Evolutionary conservation across 306 rosid species (phyloP).

Genomic region (Heteromeles arbutifolia): DNA sequence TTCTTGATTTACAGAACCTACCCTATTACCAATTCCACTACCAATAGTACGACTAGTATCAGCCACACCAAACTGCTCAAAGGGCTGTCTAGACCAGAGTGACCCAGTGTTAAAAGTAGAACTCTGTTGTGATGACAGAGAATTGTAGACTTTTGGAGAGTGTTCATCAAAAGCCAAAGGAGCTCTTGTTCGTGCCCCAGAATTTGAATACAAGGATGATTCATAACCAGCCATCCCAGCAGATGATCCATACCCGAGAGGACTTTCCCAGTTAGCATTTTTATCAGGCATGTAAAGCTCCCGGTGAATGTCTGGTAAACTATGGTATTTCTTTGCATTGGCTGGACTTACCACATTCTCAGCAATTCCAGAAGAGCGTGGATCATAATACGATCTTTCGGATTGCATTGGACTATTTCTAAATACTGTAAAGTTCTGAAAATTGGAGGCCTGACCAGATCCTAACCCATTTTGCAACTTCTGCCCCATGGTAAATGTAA

Average conservation of each 20-base stretch:
- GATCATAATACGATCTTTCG: slow-evolving; percentile 51
- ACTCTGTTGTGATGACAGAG: slow-evolving; percentile 50
- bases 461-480: slow-evolving; percentile 61
- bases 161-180: slow-evolving; percentile 71
- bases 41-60: slow-evolving; percentile 36
- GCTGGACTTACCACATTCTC: slow-evolving; percentile 42
- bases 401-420: slow-evolving; percentile 50
- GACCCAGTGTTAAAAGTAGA: slow-evolving; percentile 55
- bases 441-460: slow-evolving; percentile 49
- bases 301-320: slow-evolving; percentile 71
- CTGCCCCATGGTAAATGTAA: slow-evolving; percentile 56
- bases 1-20: slow-evolving; percentile 41
- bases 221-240: slow-evolving; percentile 30
- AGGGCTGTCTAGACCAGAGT: slow-evolving; percentile 90
- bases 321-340: slow-evolving; percentile 78
- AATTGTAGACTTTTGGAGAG: slow-evolving; percentile 53
- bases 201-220: slow-evolving; percentile 36
- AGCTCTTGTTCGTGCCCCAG: slow-evolving; percentile 44
- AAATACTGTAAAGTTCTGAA: slow-evolving; percentile 40
- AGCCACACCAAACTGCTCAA: slow-evolving; percentile 81
- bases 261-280: slow-evolving; percentile 46
- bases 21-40: slow-evolving; percentile 32
- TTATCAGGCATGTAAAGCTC: slow-evolving; percentile 42
- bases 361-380: slow-evolving; percentile 33
- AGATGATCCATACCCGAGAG: slow-evolving; percentile 49